Evolutionary conservation across 176 grass and related monocot species (phyloP).

Genomic region (Cenchrus fungigraminus): DNA sequence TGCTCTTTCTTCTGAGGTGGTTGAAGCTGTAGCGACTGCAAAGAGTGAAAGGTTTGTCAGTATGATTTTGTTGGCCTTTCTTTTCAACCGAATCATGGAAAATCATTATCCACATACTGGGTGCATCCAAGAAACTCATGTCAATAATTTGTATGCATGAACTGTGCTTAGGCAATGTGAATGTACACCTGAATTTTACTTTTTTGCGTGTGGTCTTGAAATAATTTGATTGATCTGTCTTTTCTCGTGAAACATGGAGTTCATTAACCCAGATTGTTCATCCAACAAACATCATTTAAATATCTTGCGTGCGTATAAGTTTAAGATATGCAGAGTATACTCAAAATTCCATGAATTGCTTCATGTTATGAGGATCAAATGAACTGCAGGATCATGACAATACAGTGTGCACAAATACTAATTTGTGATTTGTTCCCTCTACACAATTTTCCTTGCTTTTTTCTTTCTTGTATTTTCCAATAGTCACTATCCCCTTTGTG

Average conservation of each 20-base stretch:
- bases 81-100: neutral
- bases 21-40: constrained; percentile 64
- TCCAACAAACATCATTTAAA: neutral
- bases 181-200: neutral
- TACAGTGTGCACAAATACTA: too few species aligned
- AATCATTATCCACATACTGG: neutral
- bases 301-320: neutral
- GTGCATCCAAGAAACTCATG: neutral
- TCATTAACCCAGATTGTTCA: neutral
- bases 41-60: constrained; percentile 77
- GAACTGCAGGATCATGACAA: neutral
- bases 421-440: neutral
- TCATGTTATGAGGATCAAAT: neutral
- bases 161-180: neutral
- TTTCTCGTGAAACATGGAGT: neutral
- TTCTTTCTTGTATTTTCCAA: neutral
- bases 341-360: neutral
- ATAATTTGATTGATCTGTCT: constrained; percentile 3
- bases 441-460: neutral
- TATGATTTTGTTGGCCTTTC: constrained; percentile 27
- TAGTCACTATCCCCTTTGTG: constrained; percentile 1
- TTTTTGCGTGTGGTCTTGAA: constrained; percentile 10
- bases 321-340: neutral
- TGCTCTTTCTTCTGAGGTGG: constrained; percentile 86
- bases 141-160: neutral